Conservation (phyloP, 2,329 filamentous ascomycete genomes). For the Ophiostoma populinum region DNA sequence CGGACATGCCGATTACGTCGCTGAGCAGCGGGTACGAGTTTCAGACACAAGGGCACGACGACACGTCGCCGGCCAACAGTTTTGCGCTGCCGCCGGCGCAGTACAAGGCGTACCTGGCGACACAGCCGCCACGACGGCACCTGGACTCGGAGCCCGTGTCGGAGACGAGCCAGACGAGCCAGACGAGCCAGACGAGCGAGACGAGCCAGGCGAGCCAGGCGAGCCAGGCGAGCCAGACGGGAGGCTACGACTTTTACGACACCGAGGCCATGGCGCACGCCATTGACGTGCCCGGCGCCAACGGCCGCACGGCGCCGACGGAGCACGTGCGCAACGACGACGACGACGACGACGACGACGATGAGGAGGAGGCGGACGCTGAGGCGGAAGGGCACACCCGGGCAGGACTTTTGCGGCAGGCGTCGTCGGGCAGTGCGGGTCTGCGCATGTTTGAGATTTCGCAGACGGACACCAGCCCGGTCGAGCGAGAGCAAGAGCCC, state of each 20-base stretch:
- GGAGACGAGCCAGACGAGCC: constrained; percentile 24
- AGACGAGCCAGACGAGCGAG: constrained; percentile 27
- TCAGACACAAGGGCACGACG: no score
- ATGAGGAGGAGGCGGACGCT: no score
- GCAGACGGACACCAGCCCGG: constrained; percentile 14
- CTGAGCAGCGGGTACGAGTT: background rate
- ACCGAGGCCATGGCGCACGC: constrained; percentile 33
- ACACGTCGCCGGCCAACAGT: no score
- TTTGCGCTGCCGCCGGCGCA: constrained; percentile 31
- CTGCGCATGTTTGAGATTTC: constrained; percentile 42
- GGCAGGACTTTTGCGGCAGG: constrained; percentile 24
- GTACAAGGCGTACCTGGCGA: constrained; percentile 18
- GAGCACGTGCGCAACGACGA: background rate
- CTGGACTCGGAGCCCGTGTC: constrained; percentile 35
- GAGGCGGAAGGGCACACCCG: no score
- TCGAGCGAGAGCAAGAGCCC: background rate
- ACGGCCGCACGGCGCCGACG: background rate
- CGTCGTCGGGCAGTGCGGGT: constrained; percentile 42
- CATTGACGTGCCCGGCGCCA: constrained; percentile 31
- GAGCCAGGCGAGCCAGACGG: constrained; percentile 39
- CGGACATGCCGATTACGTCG: background rate
- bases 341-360: no score
- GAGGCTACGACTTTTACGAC: constrained; percentile 50
- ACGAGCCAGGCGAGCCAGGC: constrained; percentile 29
- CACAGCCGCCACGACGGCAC: constrained; percentile 22